Conservation (phyloP, 2,329 filamentous ascomycete species). For the Cryphonectria carpinicola region DNA sequence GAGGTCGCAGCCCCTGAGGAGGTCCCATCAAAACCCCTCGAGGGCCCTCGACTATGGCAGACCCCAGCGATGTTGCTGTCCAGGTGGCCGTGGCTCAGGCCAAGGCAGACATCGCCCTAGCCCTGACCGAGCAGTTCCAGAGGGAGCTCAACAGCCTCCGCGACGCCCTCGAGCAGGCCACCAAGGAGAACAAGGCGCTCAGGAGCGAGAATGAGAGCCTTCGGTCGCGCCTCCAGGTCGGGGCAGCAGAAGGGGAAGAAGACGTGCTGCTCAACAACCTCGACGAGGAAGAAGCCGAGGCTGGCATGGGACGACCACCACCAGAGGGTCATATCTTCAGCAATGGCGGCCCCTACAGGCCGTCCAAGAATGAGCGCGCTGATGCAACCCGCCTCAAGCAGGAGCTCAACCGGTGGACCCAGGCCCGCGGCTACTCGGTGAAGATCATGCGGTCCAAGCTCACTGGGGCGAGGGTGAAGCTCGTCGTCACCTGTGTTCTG, state of each 20-base stretch:
- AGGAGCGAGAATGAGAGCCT: slow-evolving; percentile 25
- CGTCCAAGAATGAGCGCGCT: slow-evolving; percentile 11
- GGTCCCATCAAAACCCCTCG: not conserved
- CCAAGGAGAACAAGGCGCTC: slow-evolving; percentile 19
- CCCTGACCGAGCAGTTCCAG: slow-evolving; percentile 27
- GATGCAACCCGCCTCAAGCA: slow-evolving; percentile 18
- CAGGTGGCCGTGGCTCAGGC: slow-evolving; percentile 18
- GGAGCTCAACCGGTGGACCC: slow-evolving; percentile 28
- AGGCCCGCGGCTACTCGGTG: slow-evolving; percentile 26
- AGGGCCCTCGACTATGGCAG: slow-evolving; percentile 5
- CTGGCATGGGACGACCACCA: slow-evolving; percentile 21
- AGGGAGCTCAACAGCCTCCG: slow-evolving; percentile 26
- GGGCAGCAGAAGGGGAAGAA: slow-evolving; percentile 16
- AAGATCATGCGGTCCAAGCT: slow-evolving; percentile 27
- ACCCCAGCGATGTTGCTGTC: slow-evolving; percentile 5
- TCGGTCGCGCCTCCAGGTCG: slow-evolving; percentile 15
- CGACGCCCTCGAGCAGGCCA: slow-evolving; percentile 23
- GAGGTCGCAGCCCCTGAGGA: slow-evolving; percentile 4
- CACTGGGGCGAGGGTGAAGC: slow-evolving; percentile 29
- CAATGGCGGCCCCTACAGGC: slow-evolving; percentile 23
- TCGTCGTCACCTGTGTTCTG: slow-evolving; percentile 22
- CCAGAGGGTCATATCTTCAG: slow-evolving; percentile 27
- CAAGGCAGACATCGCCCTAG: slow-evolving; percentile 27
- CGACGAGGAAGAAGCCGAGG: slow-evolving; percentile 8
- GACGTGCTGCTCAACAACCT: slow-evolving; percentile 10